Evolutionary conservation across 306 rosid genomes (phyloP).

Genomic region (Trifolium fragiferum): DNA sequence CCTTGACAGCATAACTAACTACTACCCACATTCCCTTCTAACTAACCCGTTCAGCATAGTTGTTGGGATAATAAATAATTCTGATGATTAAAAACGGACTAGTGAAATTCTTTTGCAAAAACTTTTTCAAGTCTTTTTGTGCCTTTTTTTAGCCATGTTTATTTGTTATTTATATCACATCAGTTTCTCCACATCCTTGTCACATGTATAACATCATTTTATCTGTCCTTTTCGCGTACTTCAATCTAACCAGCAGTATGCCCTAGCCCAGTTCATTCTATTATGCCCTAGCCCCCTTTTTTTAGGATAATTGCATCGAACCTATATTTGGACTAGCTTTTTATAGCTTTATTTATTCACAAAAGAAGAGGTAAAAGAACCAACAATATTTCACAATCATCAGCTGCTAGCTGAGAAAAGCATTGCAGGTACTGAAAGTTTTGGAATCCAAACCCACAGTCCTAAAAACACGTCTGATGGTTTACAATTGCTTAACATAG

Average conservation of each 20-base stretch:
- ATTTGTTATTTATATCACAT: too few species aligned
- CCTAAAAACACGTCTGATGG: not conserved
- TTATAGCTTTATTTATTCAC: constrained; percentile 19
- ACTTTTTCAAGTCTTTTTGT: not conserved
- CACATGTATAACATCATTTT: too few species aligned
- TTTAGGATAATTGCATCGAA: not conserved
- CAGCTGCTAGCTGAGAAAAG: constrained; percentile 13
- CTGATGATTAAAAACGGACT: not conserved
- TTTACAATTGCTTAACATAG: not conserved
- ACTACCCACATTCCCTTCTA: not conserved
- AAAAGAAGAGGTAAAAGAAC: not conserved
- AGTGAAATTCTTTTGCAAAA: not conserved
- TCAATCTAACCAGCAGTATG: not conserved
- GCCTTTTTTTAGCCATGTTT: not conserved
- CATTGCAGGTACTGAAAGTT: constrained; percentile 18
- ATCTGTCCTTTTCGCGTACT: not conserved
- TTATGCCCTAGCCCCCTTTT: too few species aligned
- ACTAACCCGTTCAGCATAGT: too few species aligned
- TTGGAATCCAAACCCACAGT: constrained; percentile 33
- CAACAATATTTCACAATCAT: constrained; percentile 44
- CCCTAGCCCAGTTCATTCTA: not conserved
- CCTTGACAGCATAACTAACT: too few species aligned
- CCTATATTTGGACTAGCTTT: constrained; percentile 12
- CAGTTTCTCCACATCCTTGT: too few species aligned
- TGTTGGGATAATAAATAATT: not conserved